These are phyloP conservation scores for Fonsecaea pedrosoi DNA, from an alignment of 2,329 filamentous ascomycete species.

Conservation along the genomic window DNA sequence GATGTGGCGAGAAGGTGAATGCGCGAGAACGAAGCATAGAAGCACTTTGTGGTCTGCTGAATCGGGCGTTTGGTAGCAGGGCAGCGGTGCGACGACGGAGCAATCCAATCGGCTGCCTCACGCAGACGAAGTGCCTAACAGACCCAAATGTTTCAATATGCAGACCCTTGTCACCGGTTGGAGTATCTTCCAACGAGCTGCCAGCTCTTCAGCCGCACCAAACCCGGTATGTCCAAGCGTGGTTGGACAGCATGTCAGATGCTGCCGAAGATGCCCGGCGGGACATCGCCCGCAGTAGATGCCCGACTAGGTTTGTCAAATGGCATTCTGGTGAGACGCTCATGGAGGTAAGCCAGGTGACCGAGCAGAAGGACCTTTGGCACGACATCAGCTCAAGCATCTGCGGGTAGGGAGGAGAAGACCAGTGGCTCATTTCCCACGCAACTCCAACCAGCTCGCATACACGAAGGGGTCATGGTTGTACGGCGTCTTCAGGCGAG, in stretches of 20 bases:
- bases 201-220: not conserved
- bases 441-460: not conserved
- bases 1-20: not conserved
- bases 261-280: conserved; percentile 18
- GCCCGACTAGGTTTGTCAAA: not conserved
- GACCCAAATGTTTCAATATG: not conserved
- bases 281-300: not conserved
- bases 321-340: not conserved
- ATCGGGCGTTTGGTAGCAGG: not conserved
- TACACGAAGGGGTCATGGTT: not conserved
- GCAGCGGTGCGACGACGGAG: not conserved
- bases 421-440: not conserved
- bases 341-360: not conserved
- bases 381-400: not conserved
- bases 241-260: not conserved
- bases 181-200: conserved; percentile 10
- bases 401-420: not conserved
- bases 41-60: not conserved
- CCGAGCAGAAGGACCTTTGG: not conserved
- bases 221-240: not conserved
- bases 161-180: not conserved
- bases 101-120: not conserved
- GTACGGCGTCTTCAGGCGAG: not conserved
- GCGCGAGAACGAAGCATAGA: not conserved
- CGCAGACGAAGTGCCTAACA: not conserved